Percentiles rank a stretch among this genome's conserved stretches.
phyloP scores from a whole-genome alignment of 148 eudicot genomes.

The Fagopyrum homotropicum region DNA sequence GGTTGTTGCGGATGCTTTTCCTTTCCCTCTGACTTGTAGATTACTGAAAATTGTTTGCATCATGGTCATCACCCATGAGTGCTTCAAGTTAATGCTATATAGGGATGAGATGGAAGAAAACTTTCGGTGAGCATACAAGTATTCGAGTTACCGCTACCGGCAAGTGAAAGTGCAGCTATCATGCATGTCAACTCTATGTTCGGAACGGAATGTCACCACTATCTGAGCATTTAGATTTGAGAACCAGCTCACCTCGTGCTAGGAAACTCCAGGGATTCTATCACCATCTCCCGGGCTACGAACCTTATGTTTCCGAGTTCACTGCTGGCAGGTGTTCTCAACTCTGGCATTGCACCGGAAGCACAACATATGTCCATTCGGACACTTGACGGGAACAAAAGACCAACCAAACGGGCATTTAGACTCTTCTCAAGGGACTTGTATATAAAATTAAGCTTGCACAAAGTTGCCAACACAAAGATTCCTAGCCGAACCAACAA shows the following conservation, averaged over 20 bases:
- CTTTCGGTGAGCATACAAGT: conserved; percentile 58
- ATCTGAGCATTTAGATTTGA: conserved; percentile 29
- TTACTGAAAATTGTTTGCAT: background rate
- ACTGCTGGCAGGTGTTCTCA: conserved; percentile 1
- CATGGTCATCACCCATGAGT: conserved; percentile 1
- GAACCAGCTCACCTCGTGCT: conserved; percentile 43
- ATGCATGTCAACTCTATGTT: conserved; percentile 48
- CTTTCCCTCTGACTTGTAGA: background rate
- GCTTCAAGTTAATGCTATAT: background rate
- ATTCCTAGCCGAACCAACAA: no score
- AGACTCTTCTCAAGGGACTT: no score
- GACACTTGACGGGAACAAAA: conserved; percentile 29
- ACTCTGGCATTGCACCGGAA: conserved; percentile 39
- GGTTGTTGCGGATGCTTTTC: background rate
- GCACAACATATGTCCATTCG: conserved; percentile 55
- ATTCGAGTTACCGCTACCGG: conserved; percentile 33
- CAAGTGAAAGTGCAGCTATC: background rate
- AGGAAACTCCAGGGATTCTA: conserved; percentile 50
- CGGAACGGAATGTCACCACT: conserved; percentile 46
- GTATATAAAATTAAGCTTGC: no score
- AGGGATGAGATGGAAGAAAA: conserved; percentile 5
- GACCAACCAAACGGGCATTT: no score
- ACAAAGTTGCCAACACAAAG: no score
- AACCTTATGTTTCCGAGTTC: conserved; percentile 62
- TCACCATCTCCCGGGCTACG: conserved; percentile 58